A percentile compares a stretch with the other conserved stretches of the same genome.
These are phyloP conservation scores for Jimgerdemannia flammicorona DNA, from an alignment of 192 early-diverging fungal genomes.

Conservation along the genomic window DNA sequence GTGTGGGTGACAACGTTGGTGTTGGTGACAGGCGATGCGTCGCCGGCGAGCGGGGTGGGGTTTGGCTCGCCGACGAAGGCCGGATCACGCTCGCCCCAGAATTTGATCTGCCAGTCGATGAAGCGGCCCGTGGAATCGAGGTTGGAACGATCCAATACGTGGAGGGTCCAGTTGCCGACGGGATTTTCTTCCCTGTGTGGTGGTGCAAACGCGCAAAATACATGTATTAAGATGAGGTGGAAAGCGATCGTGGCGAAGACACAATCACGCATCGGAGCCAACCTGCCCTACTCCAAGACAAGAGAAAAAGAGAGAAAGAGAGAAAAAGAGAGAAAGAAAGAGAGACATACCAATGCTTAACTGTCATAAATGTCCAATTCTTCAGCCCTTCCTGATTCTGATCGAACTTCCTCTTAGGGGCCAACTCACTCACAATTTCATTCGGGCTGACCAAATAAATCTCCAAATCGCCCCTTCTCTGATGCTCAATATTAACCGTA, in stretches of 20 bases:
- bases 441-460: conserved; percentile 77
- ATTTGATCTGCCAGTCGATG: conserved; percentile 61
- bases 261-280: background rate
- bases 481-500: conserved; percentile 78
- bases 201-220: conserved; percentile 2
- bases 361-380: conserved; percentile 94
- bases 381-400: conserved; percentile 59
- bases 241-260: background rate
- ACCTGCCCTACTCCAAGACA: background rate
- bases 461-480: conserved; percentile 81
- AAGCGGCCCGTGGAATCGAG: conserved; percentile 51
- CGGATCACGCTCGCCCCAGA: conserved; percentile 57
- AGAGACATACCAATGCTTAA: conserved; percentile 85
- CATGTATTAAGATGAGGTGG: background rate
- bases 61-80: background rate
- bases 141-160: conserved; percentile 61
- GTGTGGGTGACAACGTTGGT: background rate
- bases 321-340: background rate
- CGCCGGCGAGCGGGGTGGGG: background rate
- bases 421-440: conserved; percentile 63
- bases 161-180: conserved; percentile 76
- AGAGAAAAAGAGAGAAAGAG: background rate
- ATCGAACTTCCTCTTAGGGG: conserved; percentile 62
- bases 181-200: conserved; percentile 81
- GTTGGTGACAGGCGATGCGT: background rate